Evolutionary conservation across 345 rosid species (phyloP).

Genomic region (Mangifera indica): DNA sequence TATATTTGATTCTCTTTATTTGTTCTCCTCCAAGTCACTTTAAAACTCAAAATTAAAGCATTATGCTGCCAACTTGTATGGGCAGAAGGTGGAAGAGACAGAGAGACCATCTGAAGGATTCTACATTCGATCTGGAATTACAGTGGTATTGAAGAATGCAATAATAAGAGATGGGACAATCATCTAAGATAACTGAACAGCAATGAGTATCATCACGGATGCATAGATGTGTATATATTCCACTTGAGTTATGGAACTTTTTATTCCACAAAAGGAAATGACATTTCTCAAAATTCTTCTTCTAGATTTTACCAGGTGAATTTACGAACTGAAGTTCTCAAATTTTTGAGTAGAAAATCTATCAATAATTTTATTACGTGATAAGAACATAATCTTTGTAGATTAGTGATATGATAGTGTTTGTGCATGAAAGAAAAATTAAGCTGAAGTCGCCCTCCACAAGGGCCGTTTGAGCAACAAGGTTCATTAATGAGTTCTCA

Average conservation of each 20-base stretch:
- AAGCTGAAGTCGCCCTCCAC: slow-evolving; percentile 60
- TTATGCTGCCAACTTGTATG: too few species aligned
- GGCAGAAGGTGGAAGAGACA: slow-evolving; percentile 69
- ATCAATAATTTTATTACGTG: too few species aligned
- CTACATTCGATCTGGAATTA: slow-evolving; percentile 82
- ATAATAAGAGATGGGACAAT: slow-evolving; percentile 61
- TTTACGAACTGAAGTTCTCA: too few species aligned
- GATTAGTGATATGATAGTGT: background rate
- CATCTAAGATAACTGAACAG: slow-evolving; percentile 33
- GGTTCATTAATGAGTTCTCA: slow-evolving; percentile 94
- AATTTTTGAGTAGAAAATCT: slow-evolving; percentile 1
- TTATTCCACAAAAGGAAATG: background rate
- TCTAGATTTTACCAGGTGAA: background rate
- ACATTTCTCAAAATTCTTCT: background rate
- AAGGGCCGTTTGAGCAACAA: slow-evolving; percentile 45
- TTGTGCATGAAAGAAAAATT: background rate
- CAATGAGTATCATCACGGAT: background rate
- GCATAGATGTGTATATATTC: slow-evolving; percentile 8
- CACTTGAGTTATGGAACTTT: too few species aligned
- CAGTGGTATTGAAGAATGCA: slow-evolving; percentile 59
- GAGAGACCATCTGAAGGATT: slow-evolving; percentile 78
- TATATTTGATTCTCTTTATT: background rate
- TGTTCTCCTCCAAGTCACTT: background rate
- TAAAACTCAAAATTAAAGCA: too few species aligned
- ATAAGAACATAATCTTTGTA: background rate